Conservation (phyloP, 2,329 filamentous ascomycete species). For the Iodosphaeria phyllophila region DNA sequence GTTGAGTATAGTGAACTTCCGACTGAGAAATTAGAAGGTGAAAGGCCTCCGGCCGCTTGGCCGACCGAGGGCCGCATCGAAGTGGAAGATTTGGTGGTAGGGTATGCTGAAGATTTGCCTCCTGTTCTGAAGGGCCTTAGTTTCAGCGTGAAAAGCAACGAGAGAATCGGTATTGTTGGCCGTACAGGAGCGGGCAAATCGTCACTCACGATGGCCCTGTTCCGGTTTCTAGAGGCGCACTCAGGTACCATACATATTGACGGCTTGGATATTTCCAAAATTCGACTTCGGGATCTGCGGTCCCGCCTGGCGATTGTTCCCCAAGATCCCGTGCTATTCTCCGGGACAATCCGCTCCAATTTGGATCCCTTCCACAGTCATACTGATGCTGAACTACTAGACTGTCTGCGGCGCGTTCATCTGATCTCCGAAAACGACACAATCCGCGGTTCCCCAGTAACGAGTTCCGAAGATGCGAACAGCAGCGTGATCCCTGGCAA, state of each 20-base stretch:
- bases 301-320: constrained; percentile 67
- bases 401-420: constrained; percentile 52
- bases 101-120: constrained; percentile 52
- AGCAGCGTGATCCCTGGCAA: constrained; percentile 15
- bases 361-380: constrained; percentile 60
- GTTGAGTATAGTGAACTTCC: constrained; percentile 54
- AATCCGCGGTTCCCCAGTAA: constrained; percentile 12
- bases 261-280: constrained; percentile 54
- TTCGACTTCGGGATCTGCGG: constrained; percentile 50
- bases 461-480: constrained; percentile 10
- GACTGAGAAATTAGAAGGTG: constrained; percentile 45
- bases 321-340: constrained; percentile 64
- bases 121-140: constrained; percentile 51
- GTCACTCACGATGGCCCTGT: constrained; percentile 54
- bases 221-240: constrained; percentile 56
- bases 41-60: constrained; percentile 50
- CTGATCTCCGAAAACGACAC: constrained; percentile 30
- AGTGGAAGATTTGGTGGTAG: constrained; percentile 52
- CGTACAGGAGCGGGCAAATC: constrained; percentile 66
- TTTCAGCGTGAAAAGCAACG: constrained; percentile 46
- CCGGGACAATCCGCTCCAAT: constrained; percentile 58
- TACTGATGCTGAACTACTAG: constrained; percentile 46
- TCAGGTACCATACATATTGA: constrained; percentile 52
- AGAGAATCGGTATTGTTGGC: constrained; percentile 60
- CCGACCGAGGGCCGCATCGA: constrained; percentile 56